phyloP scores from a whole-genome alignment of 352 stramenopile genomes.

The Phytophthora hibernalis region DNA sequence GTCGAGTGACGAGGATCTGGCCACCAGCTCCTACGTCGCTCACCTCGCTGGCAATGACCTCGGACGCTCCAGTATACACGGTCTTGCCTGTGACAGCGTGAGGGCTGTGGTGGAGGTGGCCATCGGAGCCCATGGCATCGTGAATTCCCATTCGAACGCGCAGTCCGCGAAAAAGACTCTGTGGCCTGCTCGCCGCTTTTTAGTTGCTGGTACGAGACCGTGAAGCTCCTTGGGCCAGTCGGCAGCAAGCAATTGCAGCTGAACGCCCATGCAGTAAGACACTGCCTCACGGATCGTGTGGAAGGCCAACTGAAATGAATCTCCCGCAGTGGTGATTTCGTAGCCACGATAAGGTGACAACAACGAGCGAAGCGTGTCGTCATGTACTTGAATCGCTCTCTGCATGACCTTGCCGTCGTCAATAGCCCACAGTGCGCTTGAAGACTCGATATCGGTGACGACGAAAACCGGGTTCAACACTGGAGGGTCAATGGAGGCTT shows the following conservation, averaged over 20 bases:
- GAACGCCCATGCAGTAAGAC: slow-evolving; percentile 66
- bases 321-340: slow-evolving; percentile 76
- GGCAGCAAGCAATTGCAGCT: slow-evolving; percentile 58
- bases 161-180: slow-evolving; percentile 56
- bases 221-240: slow-evolving; percentile 73
- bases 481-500: slow-evolving; percentile 24
- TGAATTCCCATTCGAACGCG: slow-evolving; percentile 65
- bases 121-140: slow-evolving; percentile 47
- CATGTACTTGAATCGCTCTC: slow-evolving; percentile 49
- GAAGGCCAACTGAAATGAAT: slow-evolving; percentile 78
- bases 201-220: slow-evolving; percentile 50
- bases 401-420: slow-evolving; percentile 58
- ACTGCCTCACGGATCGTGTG: slow-evolving; percentile 70
- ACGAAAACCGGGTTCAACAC: slow-evolving; percentile 64
- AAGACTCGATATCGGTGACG: slow-evolving; percentile 73
- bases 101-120: slow-evolving; percentile 40
- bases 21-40: slow-evolving; percentile 56
- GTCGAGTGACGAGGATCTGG: slow-evolving; percentile 58
- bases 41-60: slow-evolving; percentile 61
- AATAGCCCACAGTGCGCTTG: slow-evolving; percentile 63
- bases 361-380: slow-evolving; percentile 47
- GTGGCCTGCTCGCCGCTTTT: slow-evolving; percentile 41
- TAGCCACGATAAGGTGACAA: slow-evolving; percentile 66
- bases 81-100: slow-evolving; percentile 61
- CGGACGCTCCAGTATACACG: slow-evolving; percentile 53